A percentile compares a stretch with the other conserved stretches of the same genome.
phyloP scores from a whole-genome alignment of 768 basidiomycete genomes.

The Boletellus emodensis region DNA sequence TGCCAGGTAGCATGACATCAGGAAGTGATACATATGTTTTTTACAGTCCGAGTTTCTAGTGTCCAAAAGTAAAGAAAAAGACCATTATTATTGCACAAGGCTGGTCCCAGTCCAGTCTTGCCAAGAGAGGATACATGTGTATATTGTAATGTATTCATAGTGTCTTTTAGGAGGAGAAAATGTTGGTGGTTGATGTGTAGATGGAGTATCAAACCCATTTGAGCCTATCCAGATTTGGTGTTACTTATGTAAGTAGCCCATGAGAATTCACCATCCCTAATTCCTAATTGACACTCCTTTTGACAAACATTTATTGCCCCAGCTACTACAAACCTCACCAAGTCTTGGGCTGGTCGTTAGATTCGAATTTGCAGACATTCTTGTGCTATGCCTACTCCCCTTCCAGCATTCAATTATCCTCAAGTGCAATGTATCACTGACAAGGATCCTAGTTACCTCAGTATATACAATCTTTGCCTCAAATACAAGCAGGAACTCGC shows the following conservation, averaged over 20 bases:
- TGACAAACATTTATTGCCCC: too few relatives aligned
- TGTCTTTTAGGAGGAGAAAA: constrained; percentile 1
- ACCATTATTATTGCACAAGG: not conserved
- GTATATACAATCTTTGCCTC: not conserved
- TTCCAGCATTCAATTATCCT: not conserved
- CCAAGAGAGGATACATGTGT: constrained; percentile 20
- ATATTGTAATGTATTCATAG: constrained; percentile 25
- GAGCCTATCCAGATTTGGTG: too few relatives aligned
- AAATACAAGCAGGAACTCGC: not conserved
- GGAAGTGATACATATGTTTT: too few relatives aligned
- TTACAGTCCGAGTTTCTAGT: not conserved
- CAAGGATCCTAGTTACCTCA: not conserved
- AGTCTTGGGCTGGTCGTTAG: too few relatives aligned
- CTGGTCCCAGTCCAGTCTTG: constrained; percentile 10
- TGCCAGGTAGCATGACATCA: too few relatives aligned
- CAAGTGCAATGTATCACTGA: not conserved
- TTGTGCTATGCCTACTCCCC: not conserved
- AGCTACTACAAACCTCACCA: too few relatives aligned
- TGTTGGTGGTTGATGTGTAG: too few relatives aligned
- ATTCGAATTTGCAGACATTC: too few relatives aligned
- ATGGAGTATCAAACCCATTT: too few relatives aligned
- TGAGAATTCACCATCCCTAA: too few relatives aligned
- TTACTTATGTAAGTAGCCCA: too few relatives aligned
- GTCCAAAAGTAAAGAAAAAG: not conserved
- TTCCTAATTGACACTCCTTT: too few relatives aligned